Evolutionary conservation across 1,139 yeast genomes (phyloP).

Genomic region (Yamadazyma atmosphaerica): DNA sequence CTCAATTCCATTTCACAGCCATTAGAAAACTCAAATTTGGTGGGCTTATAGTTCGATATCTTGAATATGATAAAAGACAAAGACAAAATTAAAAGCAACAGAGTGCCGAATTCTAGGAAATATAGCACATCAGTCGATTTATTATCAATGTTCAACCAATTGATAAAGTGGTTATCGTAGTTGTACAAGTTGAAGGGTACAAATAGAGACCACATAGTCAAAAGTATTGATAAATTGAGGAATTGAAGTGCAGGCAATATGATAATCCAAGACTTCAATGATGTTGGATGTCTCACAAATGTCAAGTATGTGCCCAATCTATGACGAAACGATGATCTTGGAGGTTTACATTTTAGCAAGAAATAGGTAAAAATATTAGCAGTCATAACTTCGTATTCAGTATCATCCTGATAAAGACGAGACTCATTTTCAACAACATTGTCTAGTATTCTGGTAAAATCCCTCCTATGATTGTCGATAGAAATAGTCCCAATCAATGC

Average conservation of each 20-base stretch:
- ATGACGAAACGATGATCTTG: constrained; percentile 24
- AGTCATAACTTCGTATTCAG: constrained; percentile 5
- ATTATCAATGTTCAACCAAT: constrained; percentile 4
- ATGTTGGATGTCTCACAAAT: constrained; percentile 33
- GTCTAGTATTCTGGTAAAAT: constrained; percentile 52
- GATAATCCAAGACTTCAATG: constrained; percentile 19
- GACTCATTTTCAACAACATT: background rate
- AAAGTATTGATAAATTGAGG: constrained; percentile 18
- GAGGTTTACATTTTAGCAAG: constrained; percentile 22
- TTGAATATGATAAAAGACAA: constrained; percentile 30
- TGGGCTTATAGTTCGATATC: constrained; percentile 16
- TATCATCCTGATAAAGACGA: background rate
- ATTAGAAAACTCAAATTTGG: constrained; percentile 5
- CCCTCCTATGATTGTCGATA: constrained; percentile 65
- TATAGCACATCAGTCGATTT: constrained; percentile 21
- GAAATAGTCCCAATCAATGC: constrained; percentile 64
- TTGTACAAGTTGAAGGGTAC: constrained; percentile 25
- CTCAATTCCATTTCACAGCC: constrained; percentile 15
- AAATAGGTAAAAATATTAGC: constrained; percentile 27
- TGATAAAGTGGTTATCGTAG: constrained; percentile 18
- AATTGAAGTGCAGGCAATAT: constrained; percentile 18
- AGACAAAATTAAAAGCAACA: constrained; percentile 28
- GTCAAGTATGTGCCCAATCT: constrained; percentile 37
- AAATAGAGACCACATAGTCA: constrained; percentile 27
- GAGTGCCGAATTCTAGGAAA: constrained; percentile 31